phyloP scores from a whole-genome alignment of 1,139 yeast genomes.

The Magnusiomyces sp. region DNA sequence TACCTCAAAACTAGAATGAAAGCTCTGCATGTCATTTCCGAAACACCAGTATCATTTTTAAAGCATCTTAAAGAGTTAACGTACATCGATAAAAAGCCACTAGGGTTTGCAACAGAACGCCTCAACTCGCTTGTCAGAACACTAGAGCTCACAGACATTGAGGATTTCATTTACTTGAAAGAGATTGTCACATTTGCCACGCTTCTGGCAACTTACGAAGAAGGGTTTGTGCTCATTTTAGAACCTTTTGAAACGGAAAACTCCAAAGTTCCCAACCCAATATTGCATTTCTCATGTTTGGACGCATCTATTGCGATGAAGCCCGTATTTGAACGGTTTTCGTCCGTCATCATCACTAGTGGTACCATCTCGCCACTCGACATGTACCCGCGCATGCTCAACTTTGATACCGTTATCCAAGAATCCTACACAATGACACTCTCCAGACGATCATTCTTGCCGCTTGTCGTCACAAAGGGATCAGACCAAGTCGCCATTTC shows the following conservation, averaged over 20 bases:
- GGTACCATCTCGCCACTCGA: slow-evolving; percentile 98
- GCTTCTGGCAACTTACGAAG: slow-evolving; percentile 85
- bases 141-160: slow-evolving; percentile 77
- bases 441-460: slow-evolving; percentile 85
- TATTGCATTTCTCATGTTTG: slow-evolving; percentile 85
- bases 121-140: slow-evolving; percentile 82
- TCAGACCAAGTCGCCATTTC: slow-evolving; percentile 96
- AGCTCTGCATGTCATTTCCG: slow-evolving; percentile 91
- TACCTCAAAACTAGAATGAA: slow-evolving; percentile 96
- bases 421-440: slow-evolving; percentile 95
- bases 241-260: slow-evolving; percentile 97
- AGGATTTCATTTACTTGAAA: slow-evolving; percentile 84
- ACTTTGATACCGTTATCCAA: slow-evolving; percentile 88
- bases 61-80: slow-evolving; percentile 91
- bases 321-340: slow-evolving; percentile 89
- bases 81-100: slow-evolving; percentile 83
- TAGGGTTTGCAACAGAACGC: slow-evolving; percentile 86
- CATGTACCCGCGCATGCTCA: slow-evolving; percentile 96
- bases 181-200: slow-evolving; percentile 98
- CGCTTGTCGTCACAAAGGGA: slow-evolving; percentile 93
- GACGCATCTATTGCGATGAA: slow-evolving; percentile 98
- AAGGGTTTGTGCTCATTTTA: slow-evolving; percentile 81
- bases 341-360: slow-evolving; percentile 90
- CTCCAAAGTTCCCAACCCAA: slow-evolving; percentile 96
- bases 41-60: slow-evolving; percentile 86